A percentile compares a stretch with the other conserved stretches of the same genome.
phyloP scores from a whole-genome alignment of 352 stramenopile species.

The Lagenidium sp. region DNA sequence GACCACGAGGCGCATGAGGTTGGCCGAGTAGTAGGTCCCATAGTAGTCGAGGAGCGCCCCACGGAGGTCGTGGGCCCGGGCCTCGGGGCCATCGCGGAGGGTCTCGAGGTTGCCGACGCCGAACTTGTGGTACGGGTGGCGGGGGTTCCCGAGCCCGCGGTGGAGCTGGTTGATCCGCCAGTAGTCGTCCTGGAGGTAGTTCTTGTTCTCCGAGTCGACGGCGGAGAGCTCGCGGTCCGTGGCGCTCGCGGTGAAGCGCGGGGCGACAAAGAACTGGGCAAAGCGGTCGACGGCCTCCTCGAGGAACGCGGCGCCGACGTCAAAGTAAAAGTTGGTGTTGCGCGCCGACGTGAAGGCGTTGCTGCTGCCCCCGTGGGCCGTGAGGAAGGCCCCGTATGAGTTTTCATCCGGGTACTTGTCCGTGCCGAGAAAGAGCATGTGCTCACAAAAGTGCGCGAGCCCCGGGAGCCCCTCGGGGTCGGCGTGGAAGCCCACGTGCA shows the following conservation, averaged over 20 bases:
- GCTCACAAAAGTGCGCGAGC: constrained; percentile 78
- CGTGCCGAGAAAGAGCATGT: constrained; percentile 93
- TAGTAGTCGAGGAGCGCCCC: constrained; percentile 68
- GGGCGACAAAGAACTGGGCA: constrained; percentile 89
- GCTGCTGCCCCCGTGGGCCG: constrained; percentile 65
- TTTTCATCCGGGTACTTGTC: constrained; percentile 89
- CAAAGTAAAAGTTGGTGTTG: constrained; percentile 91
- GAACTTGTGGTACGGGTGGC: constrained; percentile 85
- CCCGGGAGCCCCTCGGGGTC: constrained; percentile 58
- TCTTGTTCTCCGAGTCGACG: constrained; percentile 89
- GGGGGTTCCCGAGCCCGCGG: constrained; percentile 18
- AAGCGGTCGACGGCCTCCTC: constrained; percentile 79
- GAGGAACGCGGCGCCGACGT: constrained; percentile 65
- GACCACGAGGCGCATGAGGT: constrained; percentile 78
- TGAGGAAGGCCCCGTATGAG: constrained; percentile 72
- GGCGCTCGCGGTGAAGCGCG: constrained; percentile 59
- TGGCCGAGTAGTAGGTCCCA: constrained; percentile 72
- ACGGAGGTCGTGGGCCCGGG: constrained; percentile 20
- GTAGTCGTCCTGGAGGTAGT: constrained; percentile 82
- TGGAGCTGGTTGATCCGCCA: constrained; percentile 51
- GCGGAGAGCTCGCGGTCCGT: constrained; percentile 85
- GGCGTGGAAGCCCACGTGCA: constrained; percentile 75
- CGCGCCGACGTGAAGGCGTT: constrained; percentile 89
- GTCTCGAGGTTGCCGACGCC: constrained; percentile 78
- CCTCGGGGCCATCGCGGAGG: constrained; percentile 16